Percentiles rank a stretch among this genome's conserved stretches.
These are phyloP conservation scores for Blumeriella jaapii DNA, from an alignment of 2,329 filamentous ascomycete species.

Conservation along the genomic window DNA sequence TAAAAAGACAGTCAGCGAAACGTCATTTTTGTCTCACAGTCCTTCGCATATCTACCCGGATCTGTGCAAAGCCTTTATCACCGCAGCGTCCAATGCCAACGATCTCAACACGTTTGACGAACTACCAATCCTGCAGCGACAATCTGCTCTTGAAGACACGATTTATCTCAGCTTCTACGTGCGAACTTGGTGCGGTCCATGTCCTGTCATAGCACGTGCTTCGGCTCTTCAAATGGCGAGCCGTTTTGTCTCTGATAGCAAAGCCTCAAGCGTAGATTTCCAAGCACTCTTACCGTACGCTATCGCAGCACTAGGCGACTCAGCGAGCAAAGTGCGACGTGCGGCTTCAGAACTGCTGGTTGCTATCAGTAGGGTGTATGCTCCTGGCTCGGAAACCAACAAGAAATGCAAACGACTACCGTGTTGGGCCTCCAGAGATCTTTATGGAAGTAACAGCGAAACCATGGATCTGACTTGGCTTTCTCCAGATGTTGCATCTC, in stretches of 20 bases:
- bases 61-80: constrained; percentile 46
- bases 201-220: constrained; percentile 55
- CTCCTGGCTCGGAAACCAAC: constrained; percentile 29
- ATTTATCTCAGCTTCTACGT: constrained; percentile 68
- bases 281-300: constrained; percentile 78
- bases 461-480: constrained; percentile 44
- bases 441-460: constrained; percentile 50
- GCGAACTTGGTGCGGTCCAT: constrained; percentile 61
- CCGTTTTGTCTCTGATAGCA: constrained; percentile 40
- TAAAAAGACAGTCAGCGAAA: constrained; percentile 28
- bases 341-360: constrained; percentile 59
- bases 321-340: constrained; percentile 63
- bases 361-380: constrained; percentile 41
- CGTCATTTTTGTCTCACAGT: constrained; percentile 41
- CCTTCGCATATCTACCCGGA: constrained; percentile 44
- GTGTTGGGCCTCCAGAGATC: constrained; percentile 46
- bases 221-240: constrained; percentile 58
- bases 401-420: constrained; percentile 29
- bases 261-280: constrained; percentile 47
- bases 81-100: constrained; percentile 36
- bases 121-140: constrained; percentile 41
- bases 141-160: constrained; percentile 44
- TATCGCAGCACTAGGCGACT: constrained; percentile 62
- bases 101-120: constrained; percentile 32
- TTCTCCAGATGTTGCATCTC: constrained; percentile 42